These are phyloP conservation scores for Pharnaceum exiguum DNA, from an alignment of 148 eudicot genomes.

Conservation along the genomic window DNA sequence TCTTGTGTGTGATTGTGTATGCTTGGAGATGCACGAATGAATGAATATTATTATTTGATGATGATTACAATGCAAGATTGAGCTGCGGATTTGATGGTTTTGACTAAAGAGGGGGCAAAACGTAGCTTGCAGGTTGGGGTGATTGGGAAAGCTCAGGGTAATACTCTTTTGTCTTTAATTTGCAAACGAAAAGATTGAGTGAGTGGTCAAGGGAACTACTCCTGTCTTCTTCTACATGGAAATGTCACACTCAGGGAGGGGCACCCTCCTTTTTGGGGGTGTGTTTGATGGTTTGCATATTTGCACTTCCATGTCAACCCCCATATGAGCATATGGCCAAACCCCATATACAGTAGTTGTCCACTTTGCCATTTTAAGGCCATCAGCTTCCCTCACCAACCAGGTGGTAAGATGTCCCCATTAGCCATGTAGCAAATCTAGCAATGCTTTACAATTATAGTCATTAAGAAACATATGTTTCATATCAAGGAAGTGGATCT, in stretches of 20 bases:
- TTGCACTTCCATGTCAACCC: no score
- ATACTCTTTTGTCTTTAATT: conserved; percentile 26
- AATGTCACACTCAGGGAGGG: conserved; percentile 29
- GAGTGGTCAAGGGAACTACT: conserved; percentile 36
- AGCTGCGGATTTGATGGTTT: no score
- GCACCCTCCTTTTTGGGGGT: no score
- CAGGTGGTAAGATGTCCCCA: conserved; percentile 15
- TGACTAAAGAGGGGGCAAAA: background rate
- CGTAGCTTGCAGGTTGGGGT: conserved; percentile 6
- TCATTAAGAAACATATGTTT: background rate
- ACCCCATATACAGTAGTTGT: background rate
- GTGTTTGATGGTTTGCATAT: no score
- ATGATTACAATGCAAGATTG: no score
- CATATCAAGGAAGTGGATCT: background rate
- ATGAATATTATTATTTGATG: no score
- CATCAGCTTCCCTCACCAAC: conserved; percentile 1
- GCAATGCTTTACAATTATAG: background rate
- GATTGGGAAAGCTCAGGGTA: conserved; percentile 15
- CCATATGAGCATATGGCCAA: no score
- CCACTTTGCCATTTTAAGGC: conserved; percentile 12
- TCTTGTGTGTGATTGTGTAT: background rate
- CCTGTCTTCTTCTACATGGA: conserved; percentile 40
- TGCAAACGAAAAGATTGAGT: no score
- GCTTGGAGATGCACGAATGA: no score
- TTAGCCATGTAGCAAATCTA: background rate